A percentile compares a stretch with the other conserved stretches of the same genome.
These are phyloP conservation scores for Parsonsia alboflavescens DNA, from an alignment of 257 asterid genomes.

Conservation along the genomic window DNA sequence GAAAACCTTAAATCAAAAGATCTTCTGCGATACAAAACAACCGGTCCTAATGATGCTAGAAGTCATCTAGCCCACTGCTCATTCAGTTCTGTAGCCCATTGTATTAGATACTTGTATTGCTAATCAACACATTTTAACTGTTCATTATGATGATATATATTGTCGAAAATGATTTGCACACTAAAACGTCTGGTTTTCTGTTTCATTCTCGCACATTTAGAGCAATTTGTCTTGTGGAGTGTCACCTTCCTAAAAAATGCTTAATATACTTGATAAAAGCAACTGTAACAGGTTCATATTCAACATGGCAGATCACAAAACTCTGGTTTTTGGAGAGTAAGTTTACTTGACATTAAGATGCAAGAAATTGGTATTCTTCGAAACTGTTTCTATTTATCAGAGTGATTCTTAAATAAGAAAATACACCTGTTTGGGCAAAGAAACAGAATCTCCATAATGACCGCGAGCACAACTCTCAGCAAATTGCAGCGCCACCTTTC, in stretches of 20 bases:
- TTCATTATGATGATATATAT: neutral
- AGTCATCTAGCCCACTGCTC: neutral
- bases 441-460: slow-evolving; percentile 43
- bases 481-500: slow-evolving; percentile 87
- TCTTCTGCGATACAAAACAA: neutral
- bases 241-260: neutral
- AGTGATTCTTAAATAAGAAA: slow-evolving; percentile 6
- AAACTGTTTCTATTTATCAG: neutral
- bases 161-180: neutral
- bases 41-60: neutral
- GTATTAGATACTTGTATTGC: neutral
- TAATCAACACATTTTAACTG: neutral
- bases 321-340: too few relatives aligned
- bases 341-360: neutral
- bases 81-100: neutral
- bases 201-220: neutral
- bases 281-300: neutral
- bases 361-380: neutral
- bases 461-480: slow-evolving; percentile 74
- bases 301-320: neutral
- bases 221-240: neutral
- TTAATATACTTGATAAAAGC: slow-evolving; percentile 1
- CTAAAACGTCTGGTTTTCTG: neutral
- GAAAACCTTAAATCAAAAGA: neutral
- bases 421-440: slow-evolving; percentile 73